Conservation (phyloP, 192 early-diverging fungal genomes). For the Blastocladiella britannica region DNA sequence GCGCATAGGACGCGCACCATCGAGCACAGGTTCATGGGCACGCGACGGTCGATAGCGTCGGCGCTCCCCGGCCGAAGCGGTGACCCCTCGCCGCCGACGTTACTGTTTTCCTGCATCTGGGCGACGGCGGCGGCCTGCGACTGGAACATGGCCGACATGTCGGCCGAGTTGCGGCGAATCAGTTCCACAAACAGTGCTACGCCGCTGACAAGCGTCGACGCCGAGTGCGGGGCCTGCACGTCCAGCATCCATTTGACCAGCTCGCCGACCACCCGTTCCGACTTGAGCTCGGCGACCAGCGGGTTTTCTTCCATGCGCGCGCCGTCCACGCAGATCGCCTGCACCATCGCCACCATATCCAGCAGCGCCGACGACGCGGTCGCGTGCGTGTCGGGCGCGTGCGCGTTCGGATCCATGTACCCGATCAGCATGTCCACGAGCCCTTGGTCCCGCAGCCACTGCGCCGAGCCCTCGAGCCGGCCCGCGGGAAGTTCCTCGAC, state of each 20-base stretch:
- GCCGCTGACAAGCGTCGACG: conserved; percentile 78
- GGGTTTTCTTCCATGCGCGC: conserved; percentile 42
- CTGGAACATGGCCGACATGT: neutral
- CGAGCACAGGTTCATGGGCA: conserved; percentile 64
- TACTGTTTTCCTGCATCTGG: no score
- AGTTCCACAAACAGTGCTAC: conserved; percentile 94
- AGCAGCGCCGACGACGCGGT: conserved; percentile 57
- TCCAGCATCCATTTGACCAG: conserved; percentile 81
- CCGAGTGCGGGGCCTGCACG: conserved; percentile 44
- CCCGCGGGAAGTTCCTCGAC: conserved; percentile 75
- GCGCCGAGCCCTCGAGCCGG: conserved; percentile 36
- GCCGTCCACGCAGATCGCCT: conserved; percentile 41
- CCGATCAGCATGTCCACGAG: conserved; percentile 58
- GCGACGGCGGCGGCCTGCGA: no score
- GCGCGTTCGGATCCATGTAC: conserved; percentile 54
- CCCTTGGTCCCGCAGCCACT: conserved; percentile 71
- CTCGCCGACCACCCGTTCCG: conserved; percentile 44
- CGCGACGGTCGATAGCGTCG: conserved; percentile 6
- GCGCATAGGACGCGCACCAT: conserved; percentile 68
- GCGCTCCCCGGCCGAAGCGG: conserved; percentile 5
- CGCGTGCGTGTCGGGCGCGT: conserved; percentile 46
- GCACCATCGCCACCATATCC: conserved; percentile 65
- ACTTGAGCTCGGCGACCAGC: conserved; percentile 38
- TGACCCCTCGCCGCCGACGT: neutral
- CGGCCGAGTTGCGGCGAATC: conserved; percentile 72